Conservation (phyloP, 2,329 filamentous ascomycete species). For the Colletotrichum sublineola region DNA sequence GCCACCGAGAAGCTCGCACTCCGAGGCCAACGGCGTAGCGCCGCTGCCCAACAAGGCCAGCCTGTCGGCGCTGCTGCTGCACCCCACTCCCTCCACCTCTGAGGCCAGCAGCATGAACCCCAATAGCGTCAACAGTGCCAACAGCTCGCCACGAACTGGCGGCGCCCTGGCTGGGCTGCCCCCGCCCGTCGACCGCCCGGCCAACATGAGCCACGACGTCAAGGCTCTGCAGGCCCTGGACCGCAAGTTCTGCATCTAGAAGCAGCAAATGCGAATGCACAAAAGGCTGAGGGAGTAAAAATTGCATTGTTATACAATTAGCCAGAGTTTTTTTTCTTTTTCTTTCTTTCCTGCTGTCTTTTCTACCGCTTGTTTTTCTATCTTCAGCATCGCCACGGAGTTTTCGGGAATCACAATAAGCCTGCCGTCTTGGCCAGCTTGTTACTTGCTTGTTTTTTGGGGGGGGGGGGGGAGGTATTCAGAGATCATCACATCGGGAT, state of each 20-base stretch:
- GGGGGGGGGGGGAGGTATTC: background rate
- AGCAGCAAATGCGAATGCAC: background rate
- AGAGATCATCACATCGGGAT: conserved; percentile 18
- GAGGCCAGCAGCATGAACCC: conserved; percentile 61
- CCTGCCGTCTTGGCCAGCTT: conserved; percentile 15
- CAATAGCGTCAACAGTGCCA: conserved; percentile 56
- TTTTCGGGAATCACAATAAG: conserved; percentile 19
- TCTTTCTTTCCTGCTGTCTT: background rate
- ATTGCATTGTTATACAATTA: conserved; percentile 18
- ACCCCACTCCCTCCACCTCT: conserved; percentile 62
- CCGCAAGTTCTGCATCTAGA: conserved; percentile 63
- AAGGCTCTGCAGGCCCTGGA: conserved; percentile 76
- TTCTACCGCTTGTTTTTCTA: background rate
- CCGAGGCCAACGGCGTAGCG: conserved; percentile 47
- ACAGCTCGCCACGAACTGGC: conserved; percentile 62
- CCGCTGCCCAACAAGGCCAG: conserved; percentile 57
- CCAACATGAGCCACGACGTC: conserved; percentile 71
- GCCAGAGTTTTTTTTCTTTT: conserved; percentile 2
- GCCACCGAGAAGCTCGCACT: conserved; percentile 59
- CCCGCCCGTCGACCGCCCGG: conserved; percentile 65
- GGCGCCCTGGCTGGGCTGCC: conserved; percentile 64
- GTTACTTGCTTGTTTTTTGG: background rate
- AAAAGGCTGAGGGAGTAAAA: too few relatives aligned
- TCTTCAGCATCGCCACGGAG: conserved; percentile 37
- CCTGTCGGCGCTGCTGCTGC: conserved; percentile 64